phyloP scores from a whole-genome alignment of 176 grass and related monocot genomes.

The Hordeum marinum region DNA sequence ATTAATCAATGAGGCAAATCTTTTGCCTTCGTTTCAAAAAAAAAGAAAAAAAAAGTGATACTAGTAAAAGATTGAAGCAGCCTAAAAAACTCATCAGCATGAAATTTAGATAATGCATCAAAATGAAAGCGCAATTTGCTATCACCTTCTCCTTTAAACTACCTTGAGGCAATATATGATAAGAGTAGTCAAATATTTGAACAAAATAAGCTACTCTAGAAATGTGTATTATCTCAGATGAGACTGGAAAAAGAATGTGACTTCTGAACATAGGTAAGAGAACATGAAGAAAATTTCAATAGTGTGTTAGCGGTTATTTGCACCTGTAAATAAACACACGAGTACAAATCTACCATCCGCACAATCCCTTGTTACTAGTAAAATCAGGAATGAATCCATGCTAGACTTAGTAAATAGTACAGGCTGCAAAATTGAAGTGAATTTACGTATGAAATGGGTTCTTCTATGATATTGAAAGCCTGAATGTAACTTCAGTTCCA shows the following conservation, averaged over 20 bases:
- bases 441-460: background rate
- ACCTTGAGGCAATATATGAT: background rate
- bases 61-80: background rate
- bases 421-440: background rate
- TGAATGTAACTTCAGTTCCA: background rate
- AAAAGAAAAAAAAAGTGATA: no score
- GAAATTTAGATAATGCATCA: background rate
- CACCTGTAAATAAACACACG: background rate
- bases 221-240: background rate
- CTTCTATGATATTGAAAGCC: background rate
- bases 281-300: background rate
- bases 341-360: background rate
- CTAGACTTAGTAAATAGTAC: conserved; percentile 3
- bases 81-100: background rate
- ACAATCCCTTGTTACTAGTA: background rate
- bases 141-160: background rate
- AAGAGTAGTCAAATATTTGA: conserved; percentile 3
- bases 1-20: no score
- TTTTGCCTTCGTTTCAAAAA: no score
- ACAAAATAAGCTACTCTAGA: background rate
- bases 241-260: background rate
- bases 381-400: background rate
- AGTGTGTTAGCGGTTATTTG: background rate
- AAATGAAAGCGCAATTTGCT: background rate
- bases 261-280: background rate